phyloP scores from a whole-genome alignment of 495 filamentous ascomycete genomes.

The Tirmania nivea region DNA sequence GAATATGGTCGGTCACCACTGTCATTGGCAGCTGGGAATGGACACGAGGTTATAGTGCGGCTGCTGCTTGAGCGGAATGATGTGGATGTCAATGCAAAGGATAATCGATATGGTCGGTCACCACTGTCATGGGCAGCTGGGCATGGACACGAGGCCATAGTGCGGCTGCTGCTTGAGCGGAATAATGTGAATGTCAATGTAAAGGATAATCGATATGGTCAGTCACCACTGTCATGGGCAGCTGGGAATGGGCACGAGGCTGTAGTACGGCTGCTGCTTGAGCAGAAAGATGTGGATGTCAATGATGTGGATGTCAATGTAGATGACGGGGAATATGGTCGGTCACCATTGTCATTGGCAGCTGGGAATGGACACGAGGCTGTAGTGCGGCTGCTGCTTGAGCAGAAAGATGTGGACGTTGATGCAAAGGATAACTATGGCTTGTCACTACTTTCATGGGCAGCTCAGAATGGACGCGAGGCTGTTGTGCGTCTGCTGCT shows the following conservation, averaged over 20 bases:
- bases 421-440: constrained; percentile 4
- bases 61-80: too few species aligned
- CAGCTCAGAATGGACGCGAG: constrained; percentile 13
- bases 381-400: neutral
- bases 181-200: constrained; percentile 6
- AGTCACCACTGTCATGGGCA: neutral
- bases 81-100: constrained; percentile 9
- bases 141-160: constrained; percentile 11
- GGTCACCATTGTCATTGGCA: neutral
- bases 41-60: too few species aligned
- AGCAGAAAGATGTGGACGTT: constrained; percentile 2
- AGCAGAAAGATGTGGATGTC: too few species aligned
- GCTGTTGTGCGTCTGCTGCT: constrained; percentile 14
- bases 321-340: neutral
- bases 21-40: too few species aligned
- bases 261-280: too few species aligned
- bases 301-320: neutral
- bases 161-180: constrained; percentile 13
- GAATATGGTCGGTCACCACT: too few species aligned
- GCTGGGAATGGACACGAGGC: neutral
- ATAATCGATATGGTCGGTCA: constrained; percentile 4
- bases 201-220: constrained; percentile 3
- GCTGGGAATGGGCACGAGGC: neutral
- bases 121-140: constrained; percentile 8
- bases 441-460: constrained; percentile 15